Conservation (phyloP, 2,329 filamentous ascomycete species). For the Trichophyton rubrum region DNA sequence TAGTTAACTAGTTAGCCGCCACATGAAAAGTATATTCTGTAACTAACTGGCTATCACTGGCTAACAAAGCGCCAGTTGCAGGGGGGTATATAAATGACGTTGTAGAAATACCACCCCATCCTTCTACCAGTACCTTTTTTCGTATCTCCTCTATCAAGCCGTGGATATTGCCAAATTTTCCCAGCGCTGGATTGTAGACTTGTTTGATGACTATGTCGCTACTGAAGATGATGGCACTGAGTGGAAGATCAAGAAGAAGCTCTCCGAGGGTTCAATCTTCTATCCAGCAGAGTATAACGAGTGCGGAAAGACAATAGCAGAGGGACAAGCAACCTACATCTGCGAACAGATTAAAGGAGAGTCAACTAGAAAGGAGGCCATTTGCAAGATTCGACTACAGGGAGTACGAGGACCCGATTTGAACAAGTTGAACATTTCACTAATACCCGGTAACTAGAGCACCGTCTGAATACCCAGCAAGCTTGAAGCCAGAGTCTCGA, state of each 20-base stretch:
- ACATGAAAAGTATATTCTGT: too few relatives aligned
- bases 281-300: neutral
- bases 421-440: neutral
- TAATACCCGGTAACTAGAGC: neutral
- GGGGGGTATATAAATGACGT: too few relatives aligned
- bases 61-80: too few relatives aligned
- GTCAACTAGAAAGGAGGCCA: conserved; percentile 5
- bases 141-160: neutral
- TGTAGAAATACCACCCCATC: neutral
- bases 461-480: neutral
- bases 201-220: neutral
- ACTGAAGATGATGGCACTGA: neutral
- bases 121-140: neutral
- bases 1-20: too few relatives aligned
- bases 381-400: conserved; percentile 9
- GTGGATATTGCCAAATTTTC: neutral
- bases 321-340: conserved; percentile 6
- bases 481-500: neutral
- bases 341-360: conserved; percentile 3
- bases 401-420: neutral
- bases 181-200: neutral
- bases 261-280: neutral
- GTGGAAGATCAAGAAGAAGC: neutral
- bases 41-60: too few relatives aligned
- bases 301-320: neutral